These are phyloP conservation scores for Leishmania mexicana DNA, from an alignment of 208 protist species.

Conservation along the genomic window DNA sequence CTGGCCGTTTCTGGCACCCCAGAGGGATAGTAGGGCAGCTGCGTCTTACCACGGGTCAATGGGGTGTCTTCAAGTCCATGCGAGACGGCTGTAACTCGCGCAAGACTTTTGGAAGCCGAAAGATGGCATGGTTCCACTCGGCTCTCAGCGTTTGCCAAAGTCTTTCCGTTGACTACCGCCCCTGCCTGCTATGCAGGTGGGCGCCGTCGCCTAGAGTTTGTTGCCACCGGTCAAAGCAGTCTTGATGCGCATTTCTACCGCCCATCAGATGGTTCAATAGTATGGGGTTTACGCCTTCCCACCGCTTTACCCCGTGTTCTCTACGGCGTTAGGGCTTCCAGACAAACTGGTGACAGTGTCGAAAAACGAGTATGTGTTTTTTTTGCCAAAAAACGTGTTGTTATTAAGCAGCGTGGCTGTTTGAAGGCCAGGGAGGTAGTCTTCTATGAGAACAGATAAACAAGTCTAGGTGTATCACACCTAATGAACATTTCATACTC, in stretches of 20 bases:
- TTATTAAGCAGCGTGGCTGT: neutral
- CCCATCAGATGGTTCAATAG: neutral
- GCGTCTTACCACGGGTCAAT: too few species aligned
- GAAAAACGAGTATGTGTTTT: neutral
- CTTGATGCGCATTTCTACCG: neutral
- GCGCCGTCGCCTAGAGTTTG: neutral
- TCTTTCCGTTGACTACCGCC: neutral
- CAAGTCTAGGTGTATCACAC: neutral
- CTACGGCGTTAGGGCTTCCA: too few species aligned
- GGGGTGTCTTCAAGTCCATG: neutral
- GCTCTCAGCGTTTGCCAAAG: neutral
- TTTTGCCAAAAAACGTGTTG: accelerated
- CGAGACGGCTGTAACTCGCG: accelerated
- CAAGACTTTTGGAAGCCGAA: neutral
- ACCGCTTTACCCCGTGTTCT: neutral
- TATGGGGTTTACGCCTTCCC: neutral
- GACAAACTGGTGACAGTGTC: neutral
- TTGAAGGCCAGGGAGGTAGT: too few species aligned
- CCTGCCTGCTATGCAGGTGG: neutral
- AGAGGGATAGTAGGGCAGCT: too few species aligned
- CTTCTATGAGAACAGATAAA: neutral
- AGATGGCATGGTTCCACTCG: neutral
- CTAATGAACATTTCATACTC: neutral
- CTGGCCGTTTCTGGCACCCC: too few species aligned
- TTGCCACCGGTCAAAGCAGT: neutral